Base-by-base conservation (phyloP, 2,329 filamentous ascomycete species). In the Diplocarpon rosae region DNA sequence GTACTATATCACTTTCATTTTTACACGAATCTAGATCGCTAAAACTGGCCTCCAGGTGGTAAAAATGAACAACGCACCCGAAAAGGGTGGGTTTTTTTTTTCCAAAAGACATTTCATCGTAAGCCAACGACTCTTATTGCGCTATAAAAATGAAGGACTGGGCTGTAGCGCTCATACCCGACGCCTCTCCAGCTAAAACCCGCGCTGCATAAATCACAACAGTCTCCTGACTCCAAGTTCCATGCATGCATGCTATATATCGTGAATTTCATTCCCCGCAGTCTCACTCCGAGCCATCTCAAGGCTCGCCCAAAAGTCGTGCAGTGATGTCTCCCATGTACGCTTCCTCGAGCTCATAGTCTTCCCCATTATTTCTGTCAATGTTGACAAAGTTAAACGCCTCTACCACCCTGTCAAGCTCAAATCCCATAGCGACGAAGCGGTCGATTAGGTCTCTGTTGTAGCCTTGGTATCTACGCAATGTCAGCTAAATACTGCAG, bases 281-380 rank as follows among this genome's bases (percentile, higher is more conserved):
- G n/a, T 24, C 20, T 24, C 20, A 3, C 20, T 24, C 20, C 20
- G 20, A 24, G 20, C 4, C 20, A 24, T 24, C 20, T 58, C 48
- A 61, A 37, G 77, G 74, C 64, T 95, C 89, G 31, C 85, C 85
- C 29, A 95, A 78, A 6, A 96, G 73, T 46, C 83, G 74, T 14
- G 87, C 85, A 0, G 86, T 94, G 51, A 96, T 82, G 55, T 95
- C 88, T 3, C 85, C 87, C 75, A 94, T 86, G 55, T 88, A 89
- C 1, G 82, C 87, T 57, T 92, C 85, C 59, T 93, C 86, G n/a
- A 95, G 69, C 56, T 85, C 80, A 62, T 45, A 45, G 16, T 45
- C 43, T 14, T 40, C 37, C 10, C 43, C 43, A 24, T 37, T 37
- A 27, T 45, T 45, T 20, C 37, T 14, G 24, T 40, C 37, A 28